Evolutionary conservation across 371 early-diverging fungal species (phyloP).

Genomic region (Neoconidiobolus thromboides): DNA sequence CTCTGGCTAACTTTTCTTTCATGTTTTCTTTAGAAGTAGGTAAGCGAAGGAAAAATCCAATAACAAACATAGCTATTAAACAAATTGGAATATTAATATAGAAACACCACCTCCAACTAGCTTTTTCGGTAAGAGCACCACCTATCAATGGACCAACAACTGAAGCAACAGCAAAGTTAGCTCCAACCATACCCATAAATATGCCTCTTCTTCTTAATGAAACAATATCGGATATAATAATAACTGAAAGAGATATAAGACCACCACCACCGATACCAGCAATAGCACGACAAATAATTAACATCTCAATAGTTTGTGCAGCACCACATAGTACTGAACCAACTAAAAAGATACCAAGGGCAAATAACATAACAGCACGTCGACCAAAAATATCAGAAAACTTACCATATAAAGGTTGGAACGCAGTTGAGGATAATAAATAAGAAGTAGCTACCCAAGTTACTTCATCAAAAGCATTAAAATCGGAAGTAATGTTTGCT

Average conservation of each 20-base stretch:
- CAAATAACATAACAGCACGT: constrained; percentile 28
- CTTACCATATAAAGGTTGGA: constrained; percentile 49
- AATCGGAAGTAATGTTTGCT: constrained; percentile 53
- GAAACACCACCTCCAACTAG: constrained; percentile 42
- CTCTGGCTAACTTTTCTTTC: constrained; percentile 24
- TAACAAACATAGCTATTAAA: constrained; percentile 24
- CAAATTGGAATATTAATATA: constrained; percentile 61
- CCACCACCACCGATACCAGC: constrained; percentile 71
- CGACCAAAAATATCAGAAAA: constrained; percentile 50
- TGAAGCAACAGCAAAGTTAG: constrained; percentile 33
- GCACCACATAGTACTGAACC: constrained; percentile 37
- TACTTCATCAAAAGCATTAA: constrained; percentile 33
- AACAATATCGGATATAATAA: constrained; percentile 33
- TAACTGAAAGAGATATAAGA: constrained; percentile 37
- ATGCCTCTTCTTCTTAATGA: constrained; percentile 19
- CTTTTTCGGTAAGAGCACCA: constrained; percentile 42
- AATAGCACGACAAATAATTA: constrained; percentile 54
- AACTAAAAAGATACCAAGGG: constrained; percentile 27
- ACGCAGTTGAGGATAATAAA: constrained; percentile 48
- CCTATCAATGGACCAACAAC: constrained; percentile 56
- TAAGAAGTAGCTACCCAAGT: constrained; percentile 61
- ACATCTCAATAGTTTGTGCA: constrained; percentile 22
- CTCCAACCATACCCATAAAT: constrained; percentile 29
- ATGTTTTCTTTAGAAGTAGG: constrained; percentile 20
- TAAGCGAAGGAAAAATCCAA: constrained; percentile 27